These are phyloP conservation scores for Heritiera littoralis DNA, from an alignment of 345 rosid species.

Conservation along the genomic window DNA sequence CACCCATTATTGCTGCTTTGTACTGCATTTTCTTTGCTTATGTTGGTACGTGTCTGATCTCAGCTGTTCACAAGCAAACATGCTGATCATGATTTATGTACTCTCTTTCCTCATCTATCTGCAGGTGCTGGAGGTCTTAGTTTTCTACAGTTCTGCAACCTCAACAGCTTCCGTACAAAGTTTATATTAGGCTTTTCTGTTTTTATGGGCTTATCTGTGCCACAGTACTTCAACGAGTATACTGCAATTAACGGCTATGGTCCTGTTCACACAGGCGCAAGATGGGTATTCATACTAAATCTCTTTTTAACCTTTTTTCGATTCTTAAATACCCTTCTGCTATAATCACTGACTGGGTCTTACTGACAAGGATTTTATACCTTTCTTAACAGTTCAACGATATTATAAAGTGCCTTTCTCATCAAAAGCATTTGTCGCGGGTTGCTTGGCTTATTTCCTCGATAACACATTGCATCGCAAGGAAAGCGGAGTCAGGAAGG, in stretches of 20 bases:
- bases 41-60: constrained; percentile 59
- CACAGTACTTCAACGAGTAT: constrained; percentile 91
- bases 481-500: constrained; percentile 62
- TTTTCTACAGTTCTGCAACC: constrained; percentile 90
- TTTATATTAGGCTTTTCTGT: constrained; percentile 84
- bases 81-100: constrained; percentile 3
- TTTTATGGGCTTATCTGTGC: constrained; percentile 86
- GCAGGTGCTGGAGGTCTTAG: constrained; percentile 90
- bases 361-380: constrained; percentile 4
- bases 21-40: constrained; percentile 91
- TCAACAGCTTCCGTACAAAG: constrained; percentile 78
- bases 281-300: constrained; percentile 68
- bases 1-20: constrained; percentile 73
- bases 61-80: neutral
- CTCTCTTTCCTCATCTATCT: neutral
- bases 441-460: constrained; percentile 70
- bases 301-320: neutral
- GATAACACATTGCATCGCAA: constrained; percentile 70
- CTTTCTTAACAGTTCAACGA: constrained; percentile 77
- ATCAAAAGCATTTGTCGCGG: constrained; percentile 89
- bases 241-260: constrained; percentile 81
- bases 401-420: constrained; percentile 88
- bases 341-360: constrained; percentile 2
- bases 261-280: constrained; percentile 72
- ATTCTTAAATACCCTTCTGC: neutral